Evolutionary conservation across 352 stramenopile species (phyloP).

Genomic region (Aphanomyces invadans): DNA sequence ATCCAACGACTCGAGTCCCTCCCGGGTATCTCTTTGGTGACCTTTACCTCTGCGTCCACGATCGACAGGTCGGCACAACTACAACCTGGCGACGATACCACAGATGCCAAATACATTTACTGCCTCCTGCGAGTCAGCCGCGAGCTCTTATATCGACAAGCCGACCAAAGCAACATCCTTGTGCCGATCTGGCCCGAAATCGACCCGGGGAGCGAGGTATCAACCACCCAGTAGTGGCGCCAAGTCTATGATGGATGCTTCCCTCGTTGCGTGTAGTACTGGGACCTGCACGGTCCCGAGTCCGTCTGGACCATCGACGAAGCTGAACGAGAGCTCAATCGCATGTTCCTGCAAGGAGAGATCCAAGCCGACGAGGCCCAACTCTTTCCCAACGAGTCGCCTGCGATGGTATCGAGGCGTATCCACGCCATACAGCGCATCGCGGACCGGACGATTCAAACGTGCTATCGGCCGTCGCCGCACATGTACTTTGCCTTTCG

Average conservation of each 20-base stretch:
- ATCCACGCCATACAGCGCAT: constrained; percentile 43
- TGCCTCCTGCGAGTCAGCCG: constrained; percentile 10
- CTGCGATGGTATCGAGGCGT: constrained; percentile 56
- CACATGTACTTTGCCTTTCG: constrained; percentile 43
- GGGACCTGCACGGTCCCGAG: constrained; percentile 29
- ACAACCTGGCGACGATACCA: neutral
- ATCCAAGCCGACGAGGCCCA: constrained; percentile 51
- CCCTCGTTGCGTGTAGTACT: constrained; percentile 28
- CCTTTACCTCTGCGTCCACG: constrained; percentile 23
- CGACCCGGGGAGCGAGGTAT: constrained; percentile 32
- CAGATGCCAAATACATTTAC: constrained; percentile 18
- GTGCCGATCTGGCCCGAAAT: constrained; percentile 45
- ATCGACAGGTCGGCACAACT: neutral
- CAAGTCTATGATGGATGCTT: neutral
- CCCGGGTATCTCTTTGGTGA: constrained; percentile 35
- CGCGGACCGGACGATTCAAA: constrained; percentile 9
- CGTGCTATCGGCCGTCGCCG: neutral
- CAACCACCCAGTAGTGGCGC: neutral
- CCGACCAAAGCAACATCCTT: constrained; percentile 36
- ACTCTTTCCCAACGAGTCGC: constrained; percentile 48
- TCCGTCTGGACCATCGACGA: constrained; percentile 32
- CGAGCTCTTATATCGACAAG: constrained; percentile 37
- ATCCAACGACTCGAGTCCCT: constrained; percentile 53
- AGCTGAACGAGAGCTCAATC: constrained; percentile 59
- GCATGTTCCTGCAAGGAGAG: constrained; percentile 58